Conservation (phyloP, 805 yeast species). For the Yamadazyma insecticola region DNA sequence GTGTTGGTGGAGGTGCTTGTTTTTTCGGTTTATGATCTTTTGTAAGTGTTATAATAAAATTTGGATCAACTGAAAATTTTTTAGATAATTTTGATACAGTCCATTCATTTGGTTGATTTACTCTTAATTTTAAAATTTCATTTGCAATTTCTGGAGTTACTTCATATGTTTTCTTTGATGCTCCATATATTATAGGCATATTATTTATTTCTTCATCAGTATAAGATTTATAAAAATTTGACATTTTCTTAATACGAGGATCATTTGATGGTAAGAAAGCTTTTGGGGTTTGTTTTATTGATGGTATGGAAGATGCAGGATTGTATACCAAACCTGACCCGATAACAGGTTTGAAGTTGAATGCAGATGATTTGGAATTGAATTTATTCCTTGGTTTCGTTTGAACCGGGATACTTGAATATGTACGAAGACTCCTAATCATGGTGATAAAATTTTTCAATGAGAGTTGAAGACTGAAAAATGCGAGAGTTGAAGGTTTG, state of each 20-base stretch:
- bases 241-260: slow-evolving; percentile 48
- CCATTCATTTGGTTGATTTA: slow-evolving; percentile 55
- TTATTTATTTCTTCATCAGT: slow-evolving; percentile 29
- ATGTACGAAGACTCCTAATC: too few relatives aligned
- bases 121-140: slow-evolving; percentile 55
- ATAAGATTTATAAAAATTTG: slow-evolving; percentile 23
- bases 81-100: slow-evolving; percentile 59
- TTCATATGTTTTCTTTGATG: slow-evolving; percentile 43
- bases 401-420: slow-evolving; percentile 24
- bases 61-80: slow-evolving; percentile 48
- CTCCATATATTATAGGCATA: slow-evolving; percentile 39
- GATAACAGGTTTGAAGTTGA: slow-evolving; percentile 50
- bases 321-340: slow-evolving; percentile 59
- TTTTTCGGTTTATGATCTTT: slow-evolving; percentile 30
- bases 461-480: too few relatives aligned
- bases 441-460: too few relatives aligned
- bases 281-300: slow-evolving; percentile 58
- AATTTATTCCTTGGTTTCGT: slow-evolving; percentile 48
- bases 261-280: slow-evolving; percentile 63
- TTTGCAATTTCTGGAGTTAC: slow-evolving; percentile 53
- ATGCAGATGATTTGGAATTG: slow-evolving; percentile 60
- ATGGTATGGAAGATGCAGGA: slow-evolving; percentile 54
- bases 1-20: slow-evolving; percentile 1
- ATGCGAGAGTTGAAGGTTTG: too few relatives aligned
- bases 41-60: slow-evolving; percentile 8